Evolutionary conservation across 1,284 basidiomycete genomes (phyloP), one percentile per base, ranked within the genome.

Genomic region (Boletellus sp.): DNA sequence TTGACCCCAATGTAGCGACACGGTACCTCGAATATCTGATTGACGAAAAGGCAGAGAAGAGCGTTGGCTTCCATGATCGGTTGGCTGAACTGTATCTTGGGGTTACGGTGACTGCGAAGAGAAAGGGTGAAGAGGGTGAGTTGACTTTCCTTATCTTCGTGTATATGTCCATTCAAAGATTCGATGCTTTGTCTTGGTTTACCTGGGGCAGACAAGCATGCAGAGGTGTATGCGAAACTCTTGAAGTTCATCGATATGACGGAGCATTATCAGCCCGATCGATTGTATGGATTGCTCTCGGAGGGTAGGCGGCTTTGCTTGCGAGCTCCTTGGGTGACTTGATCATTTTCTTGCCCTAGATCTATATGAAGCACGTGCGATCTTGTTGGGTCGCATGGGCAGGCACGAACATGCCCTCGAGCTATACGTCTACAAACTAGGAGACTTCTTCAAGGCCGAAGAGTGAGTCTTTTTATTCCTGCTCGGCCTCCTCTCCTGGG

Each of bases 351-450:
- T 37, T 12, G 37, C 5, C n/a, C 5, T 61, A 88, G 91, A 91
- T 58, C 75, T 94, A 45, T 91, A 82, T 53, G 91, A 96, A 66
- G 92, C 91, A 1, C 84, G 93, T 36, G 96, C 97, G 0, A 83
- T 96, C 50, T 77, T 99, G 4, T 75, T 98, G 5, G 97, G 96
- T 4, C 81, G 90, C 19, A 78, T 98, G 54, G 93, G 91, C 1
- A 85, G 91, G 53, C 94, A 99, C 62, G 91, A 96, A 60, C 91
- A 88, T 54, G 96, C 96, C 0, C 80, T 99, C 22, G 88, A 92
- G 63, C 82, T 97, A 24, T 98, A 98, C 67, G 93, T 95, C 1
- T 89, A 96, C 64, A 82, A 84, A 41, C 75, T 97, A 26, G 78
- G 85, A 33, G 90, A 96, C 64, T 90, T 87, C 65, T 57, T 71